phyloP scores from a whole-genome alignment of 306 rosid genomes.

The Delonix regia region DNA sequence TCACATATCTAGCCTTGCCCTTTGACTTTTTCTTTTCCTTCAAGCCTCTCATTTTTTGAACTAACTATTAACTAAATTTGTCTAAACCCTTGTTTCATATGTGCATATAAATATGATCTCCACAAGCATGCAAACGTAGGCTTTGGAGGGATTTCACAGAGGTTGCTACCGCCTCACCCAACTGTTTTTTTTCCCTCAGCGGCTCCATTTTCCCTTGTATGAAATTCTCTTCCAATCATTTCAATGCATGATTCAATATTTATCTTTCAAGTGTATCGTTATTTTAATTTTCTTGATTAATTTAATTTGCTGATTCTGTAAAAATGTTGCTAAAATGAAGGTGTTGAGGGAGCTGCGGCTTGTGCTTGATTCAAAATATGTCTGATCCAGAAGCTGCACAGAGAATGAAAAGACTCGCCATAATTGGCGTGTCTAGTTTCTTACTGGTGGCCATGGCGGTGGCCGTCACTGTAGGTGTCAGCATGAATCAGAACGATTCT shows the following conservation, averaged over 20 bases:
- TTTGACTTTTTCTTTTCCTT: slow-evolving; percentile 37
- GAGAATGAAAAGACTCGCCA: slow-evolving; percentile 39
- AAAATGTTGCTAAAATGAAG: not conserved
- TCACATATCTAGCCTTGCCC: not conserved
- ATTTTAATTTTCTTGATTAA: not conserved
- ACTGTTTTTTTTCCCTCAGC: slow-evolving; percentile 30
- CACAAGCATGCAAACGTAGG: not conserved
- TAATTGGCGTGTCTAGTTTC: slow-evolving; percentile 52
- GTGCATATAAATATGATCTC: not conserved
- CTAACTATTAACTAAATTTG: slow-evolving; percentile 34
- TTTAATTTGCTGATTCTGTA: too few relatives aligned
- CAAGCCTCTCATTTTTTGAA: slow-evolving; percentile 40
- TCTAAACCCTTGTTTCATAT: not conserved
- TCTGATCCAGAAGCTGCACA: slow-evolving; percentile 18
- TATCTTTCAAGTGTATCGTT: too few relatives aligned
- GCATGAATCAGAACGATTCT: not conserved
- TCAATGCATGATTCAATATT: not conserved
- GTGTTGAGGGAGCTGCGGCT: slow-evolving; percentile 47
- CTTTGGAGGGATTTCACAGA: slow-evolving; percentile 32
- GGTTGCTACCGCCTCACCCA: slow-evolving; percentile 9
- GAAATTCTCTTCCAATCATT: not conserved
- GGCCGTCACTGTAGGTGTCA: slow-evolving; percentile 50
- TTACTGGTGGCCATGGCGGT: slow-evolving; percentile 72
- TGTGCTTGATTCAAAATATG: slow-evolving; percentile 38
- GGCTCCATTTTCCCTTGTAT: slow-evolving; percentile 23